Percentiles rank a stretch among this genome's conserved stretches.
These are phyloP conservation scores for Colletotrichum nymphaeae DNA, from an alignment of 2,329 filamentous ascomycete genomes.

Conservation along the genomic window DNA sequence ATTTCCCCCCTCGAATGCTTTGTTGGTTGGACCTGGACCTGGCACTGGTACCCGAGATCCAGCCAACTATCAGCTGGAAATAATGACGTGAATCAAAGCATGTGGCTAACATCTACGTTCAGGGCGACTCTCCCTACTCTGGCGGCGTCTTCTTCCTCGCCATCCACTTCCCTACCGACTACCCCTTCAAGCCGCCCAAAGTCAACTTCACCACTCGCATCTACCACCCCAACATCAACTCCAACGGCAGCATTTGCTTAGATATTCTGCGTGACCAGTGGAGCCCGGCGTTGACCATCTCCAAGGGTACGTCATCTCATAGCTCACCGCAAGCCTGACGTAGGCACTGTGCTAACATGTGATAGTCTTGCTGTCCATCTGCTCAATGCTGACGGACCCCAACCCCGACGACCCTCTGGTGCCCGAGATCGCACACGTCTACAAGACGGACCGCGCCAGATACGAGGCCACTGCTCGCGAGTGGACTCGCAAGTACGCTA, in stretches of 20 bases:
- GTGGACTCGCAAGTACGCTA: constrained; percentile 99
- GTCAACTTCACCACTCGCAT: constrained; percentile 99
- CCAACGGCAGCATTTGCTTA: constrained; percentile 98
- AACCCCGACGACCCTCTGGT: constrained; percentile 99
- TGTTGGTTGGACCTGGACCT: not conserved
- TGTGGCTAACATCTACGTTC: constrained; percentile 8
- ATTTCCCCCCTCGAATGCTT: not conserved
- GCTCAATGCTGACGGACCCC: constrained; percentile 99
- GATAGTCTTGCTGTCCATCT: constrained; percentile 95
- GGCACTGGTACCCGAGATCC: not conserved
- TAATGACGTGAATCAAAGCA: not conserved
- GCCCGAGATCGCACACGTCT: constrained; percentile 98
- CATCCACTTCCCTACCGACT: constrained; percentile 99
- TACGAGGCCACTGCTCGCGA: constrained; percentile 97
- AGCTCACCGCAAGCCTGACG: not conserved
- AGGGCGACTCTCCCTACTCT: constrained; percentile 97
- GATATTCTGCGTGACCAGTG: constrained; percentile 99
- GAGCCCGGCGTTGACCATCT: constrained; percentile 98
- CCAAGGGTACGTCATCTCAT: constrained; percentile 77
- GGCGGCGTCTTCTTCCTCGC: constrained; percentile 99
- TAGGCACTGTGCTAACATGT: not conserved
- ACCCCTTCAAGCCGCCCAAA: constrained; percentile 99
- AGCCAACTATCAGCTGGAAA: not conserved
- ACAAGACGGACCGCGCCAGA: constrained; percentile 97
- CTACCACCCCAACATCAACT: constrained; percentile 99